phyloP scores from a whole-genome alignment of 140 eudicot species.

The Stevia rebaudiana region DNA sequence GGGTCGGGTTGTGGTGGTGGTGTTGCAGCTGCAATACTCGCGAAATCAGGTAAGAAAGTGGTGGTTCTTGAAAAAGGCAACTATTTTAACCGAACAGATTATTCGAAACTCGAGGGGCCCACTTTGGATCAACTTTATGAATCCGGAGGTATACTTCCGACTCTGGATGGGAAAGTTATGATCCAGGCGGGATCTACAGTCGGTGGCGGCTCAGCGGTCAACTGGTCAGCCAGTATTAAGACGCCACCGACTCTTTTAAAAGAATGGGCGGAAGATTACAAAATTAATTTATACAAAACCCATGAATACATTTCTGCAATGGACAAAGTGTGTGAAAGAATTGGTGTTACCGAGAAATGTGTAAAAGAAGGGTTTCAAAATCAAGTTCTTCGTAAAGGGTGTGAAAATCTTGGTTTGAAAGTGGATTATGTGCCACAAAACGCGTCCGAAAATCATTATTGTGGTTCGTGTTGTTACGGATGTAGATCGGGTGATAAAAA shows the following conservation, averaged over 20 bases:
- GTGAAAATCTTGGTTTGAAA: conserved; percentile 65
- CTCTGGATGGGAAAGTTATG: conserved; percentile 62
- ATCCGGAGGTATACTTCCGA: conserved; percentile 55
- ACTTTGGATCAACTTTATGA: conserved; percentile 59
- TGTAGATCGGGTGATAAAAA: conserved; percentile 73
- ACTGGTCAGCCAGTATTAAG: conserved; percentile 78
- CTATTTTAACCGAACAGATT: conserved; percentile 52
- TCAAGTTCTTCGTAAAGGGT: conserved; percentile 79
- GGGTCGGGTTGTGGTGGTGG: conserved; percentile 98
- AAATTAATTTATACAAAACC: conserved; percentile 37
- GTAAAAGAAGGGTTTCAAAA: conserved; percentile 70
- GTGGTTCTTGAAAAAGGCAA: conserved; percentile 84
- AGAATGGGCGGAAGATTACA: conserved; percentile 64
- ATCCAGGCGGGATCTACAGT: conserved; percentile 77
- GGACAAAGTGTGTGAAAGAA: conserved; percentile 55
- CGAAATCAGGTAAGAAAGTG: conserved; percentile 71
- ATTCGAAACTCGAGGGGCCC: conserved; percentile 75
- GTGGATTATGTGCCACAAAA: conserved; percentile 59
- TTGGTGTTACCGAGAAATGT: conserved; percentile 69
- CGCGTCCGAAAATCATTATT: conserved; percentile 59
- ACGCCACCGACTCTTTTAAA: conserved; percentile 46
- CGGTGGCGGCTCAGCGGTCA: conserved; percentile 91
- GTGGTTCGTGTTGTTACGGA: conserved; percentile 85
- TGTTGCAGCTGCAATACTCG: conserved; percentile 79
- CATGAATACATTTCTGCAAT: conserved; percentile 46